phyloP scores from a whole-genome alignment of 139 green algal genomes.

The Astrephomene gubernaculifera region DNA sequence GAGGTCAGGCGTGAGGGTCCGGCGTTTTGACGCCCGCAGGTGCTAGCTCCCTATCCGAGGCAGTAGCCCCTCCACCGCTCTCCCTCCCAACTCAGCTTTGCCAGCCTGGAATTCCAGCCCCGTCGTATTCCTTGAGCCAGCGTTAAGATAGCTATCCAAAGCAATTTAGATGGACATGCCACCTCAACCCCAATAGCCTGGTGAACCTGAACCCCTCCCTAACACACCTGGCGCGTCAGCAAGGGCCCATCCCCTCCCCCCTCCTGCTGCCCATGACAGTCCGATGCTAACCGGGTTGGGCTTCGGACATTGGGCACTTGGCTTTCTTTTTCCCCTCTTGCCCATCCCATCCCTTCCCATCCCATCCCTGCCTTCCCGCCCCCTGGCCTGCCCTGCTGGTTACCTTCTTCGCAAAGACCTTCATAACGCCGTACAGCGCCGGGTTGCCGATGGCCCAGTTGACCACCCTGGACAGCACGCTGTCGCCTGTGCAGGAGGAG shows the following conservation, averaged over 20 bases:
- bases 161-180: no score
- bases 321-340: no score
- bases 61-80: no score
- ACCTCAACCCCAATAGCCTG: no score
- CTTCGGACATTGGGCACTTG: no score
- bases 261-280: no score
- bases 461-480: constrained; percentile 61
- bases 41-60: background rate
- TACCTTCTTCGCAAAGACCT: constrained; percentile 56
- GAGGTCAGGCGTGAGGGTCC: background rate
- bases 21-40: background rate
- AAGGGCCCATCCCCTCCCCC: background rate
- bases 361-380: background rate
- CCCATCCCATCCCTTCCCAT: background rate
- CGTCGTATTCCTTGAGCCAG: background rate
- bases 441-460: constrained; percentile 70
- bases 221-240: background rate
- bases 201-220: no score
- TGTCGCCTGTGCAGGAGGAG: constrained; percentile 60
- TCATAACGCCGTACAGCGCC: constrained; percentile 73
- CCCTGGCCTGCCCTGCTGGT: background rate
- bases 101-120: background rate
- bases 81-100: no score
- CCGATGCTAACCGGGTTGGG: no score
- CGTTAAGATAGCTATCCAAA: no score